Percentiles rank a stretch among this genome's conserved stretches.
These are phyloP conservation scores for Thymus quinquecostatus DNA, from an alignment of 257 asterid genomes.

Conservation along the genomic window DNA sequence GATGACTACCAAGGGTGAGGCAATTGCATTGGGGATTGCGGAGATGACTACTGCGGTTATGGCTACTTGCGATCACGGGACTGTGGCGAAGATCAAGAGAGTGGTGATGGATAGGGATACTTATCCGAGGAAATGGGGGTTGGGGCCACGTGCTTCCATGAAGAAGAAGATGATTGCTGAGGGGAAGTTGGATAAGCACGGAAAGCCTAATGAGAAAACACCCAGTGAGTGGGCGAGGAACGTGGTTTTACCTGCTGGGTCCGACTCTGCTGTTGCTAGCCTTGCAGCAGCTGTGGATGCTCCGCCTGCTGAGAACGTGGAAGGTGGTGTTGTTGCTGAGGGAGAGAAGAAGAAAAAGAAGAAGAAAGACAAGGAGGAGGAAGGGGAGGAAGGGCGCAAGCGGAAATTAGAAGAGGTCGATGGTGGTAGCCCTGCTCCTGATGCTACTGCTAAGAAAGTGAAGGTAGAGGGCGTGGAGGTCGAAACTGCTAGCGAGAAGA, in stretches of 20 bases:
- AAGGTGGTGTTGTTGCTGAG: constrained; percentile 40
- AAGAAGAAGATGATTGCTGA: constrained; percentile 86
- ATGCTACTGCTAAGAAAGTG: constrained; percentile 54
- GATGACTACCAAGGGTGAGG: constrained; percentile 98
- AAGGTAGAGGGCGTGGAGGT: constrained; percentile 46
- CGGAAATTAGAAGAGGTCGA: constrained; percentile 59
- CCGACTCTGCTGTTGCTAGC: constrained; percentile 70
- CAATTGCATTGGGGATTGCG: constrained; percentile 84
- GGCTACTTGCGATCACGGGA: constrained; percentile 97
- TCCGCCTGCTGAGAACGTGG: constrained; percentile 38
- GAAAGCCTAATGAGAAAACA: constrained; percentile 68
- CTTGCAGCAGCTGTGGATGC: constrained; percentile 60
- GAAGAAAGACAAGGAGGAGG: constrained; percentile 38
- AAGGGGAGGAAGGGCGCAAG: constrained; percentile 55
- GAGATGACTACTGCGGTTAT: constrained; percentile 97
- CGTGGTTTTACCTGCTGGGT: constrained; percentile 79
- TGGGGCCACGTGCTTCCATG: constrained; percentile 94
- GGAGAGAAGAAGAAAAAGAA: constrained; percentile 59
- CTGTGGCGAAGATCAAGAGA: constrained; percentile 94
- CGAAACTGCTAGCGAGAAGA: constrained; percentile 39
- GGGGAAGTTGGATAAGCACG: constrained; percentile 90
- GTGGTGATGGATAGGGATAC: constrained; percentile 99
- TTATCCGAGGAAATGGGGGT: constrained; percentile 96
- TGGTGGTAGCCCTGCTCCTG: constrained; percentile 51
- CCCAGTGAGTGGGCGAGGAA: constrained; percentile 88